Percentiles rank a stretch among this genome's conserved stretches.
Evolutionary conservation across 257 asterid genomes (phyloP).

Genomic region (Salvia miltiorrhiza): DNA sequence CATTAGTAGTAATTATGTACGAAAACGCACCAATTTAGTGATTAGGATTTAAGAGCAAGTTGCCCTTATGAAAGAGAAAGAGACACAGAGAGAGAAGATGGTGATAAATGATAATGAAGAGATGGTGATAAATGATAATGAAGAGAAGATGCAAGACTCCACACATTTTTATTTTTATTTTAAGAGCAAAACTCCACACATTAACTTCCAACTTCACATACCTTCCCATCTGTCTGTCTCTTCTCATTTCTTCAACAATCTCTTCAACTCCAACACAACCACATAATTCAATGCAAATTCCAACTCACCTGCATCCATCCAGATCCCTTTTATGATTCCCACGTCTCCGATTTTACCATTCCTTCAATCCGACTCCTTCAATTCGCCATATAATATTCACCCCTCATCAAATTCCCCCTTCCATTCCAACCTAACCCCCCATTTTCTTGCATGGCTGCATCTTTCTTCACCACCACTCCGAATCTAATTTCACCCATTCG

Average conservation of each 20-base stretch:
- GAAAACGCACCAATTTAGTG: too few relatives aligned
- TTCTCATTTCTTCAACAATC: constrained; percentile 9
- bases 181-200: constrained; percentile 7
- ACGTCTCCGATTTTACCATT: constrained; percentile 44
- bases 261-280: constrained; percentile 5
- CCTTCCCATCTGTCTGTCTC: neutral
- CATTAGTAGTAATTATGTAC: too few relatives aligned
- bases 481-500: constrained; percentile 11
- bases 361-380: constrained; percentile 40
- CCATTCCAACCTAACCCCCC: constrained; percentile 23
- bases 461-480: constrained; percentile 19
- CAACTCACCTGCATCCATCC: neutral
- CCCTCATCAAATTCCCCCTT: neutral
- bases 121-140: too few relatives aligned
- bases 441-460: constrained; percentile 13
- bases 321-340: constrained; percentile 46
- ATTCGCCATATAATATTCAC: neutral
- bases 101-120: too few relatives aligned
- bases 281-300: neutral
- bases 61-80: too few relatives aligned
- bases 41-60: too few relatives aligned
- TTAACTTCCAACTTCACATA: neutral
- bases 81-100: neutral
- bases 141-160: too few relatives aligned
- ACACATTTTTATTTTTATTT: too few relatives aligned